Conservation (phyloP, 306 rosid species). For the Acacia acuminata region DNA sequence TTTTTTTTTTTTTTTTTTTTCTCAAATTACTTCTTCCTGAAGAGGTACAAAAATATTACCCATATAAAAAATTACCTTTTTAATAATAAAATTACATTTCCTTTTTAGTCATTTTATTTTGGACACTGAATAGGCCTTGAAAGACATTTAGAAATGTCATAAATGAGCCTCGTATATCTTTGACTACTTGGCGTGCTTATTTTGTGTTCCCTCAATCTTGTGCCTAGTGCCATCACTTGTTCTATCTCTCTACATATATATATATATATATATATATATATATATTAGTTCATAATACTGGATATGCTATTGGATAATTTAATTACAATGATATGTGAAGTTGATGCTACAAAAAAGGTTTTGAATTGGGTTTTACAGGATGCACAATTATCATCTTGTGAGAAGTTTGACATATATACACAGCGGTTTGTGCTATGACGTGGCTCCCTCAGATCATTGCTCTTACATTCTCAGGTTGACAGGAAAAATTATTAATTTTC, state of each 20-base stretch:
- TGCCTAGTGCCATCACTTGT: not conserved
- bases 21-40: no score
- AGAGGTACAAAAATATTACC: no score
- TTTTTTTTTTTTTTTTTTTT: no score
- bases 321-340: not conserved
- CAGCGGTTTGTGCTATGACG: conserved; percentile 29
- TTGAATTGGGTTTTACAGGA: conserved; percentile 36
- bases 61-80: no score
- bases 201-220: not conserved
- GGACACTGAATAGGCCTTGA: not conserved
- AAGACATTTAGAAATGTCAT: not conserved
- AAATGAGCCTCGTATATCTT: not conserved
- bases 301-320: not conserved
- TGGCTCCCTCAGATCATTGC: not conserved
- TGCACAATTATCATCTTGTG: conserved; percentile 54
- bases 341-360: conserved; percentile 13
- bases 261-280: not conserved
- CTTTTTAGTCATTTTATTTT: no score
- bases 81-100: not conserved
- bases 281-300: not conserved
- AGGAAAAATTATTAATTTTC: not conserved
- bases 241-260: not conserved
- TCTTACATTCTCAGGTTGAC: not conserved
- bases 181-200: not conserved
- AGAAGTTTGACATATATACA: conserved; percentile 42